Evolutionary conservation across 257 asterid genomes (phyloP).

Genomic region (Nicotiana knightiana): DNA sequence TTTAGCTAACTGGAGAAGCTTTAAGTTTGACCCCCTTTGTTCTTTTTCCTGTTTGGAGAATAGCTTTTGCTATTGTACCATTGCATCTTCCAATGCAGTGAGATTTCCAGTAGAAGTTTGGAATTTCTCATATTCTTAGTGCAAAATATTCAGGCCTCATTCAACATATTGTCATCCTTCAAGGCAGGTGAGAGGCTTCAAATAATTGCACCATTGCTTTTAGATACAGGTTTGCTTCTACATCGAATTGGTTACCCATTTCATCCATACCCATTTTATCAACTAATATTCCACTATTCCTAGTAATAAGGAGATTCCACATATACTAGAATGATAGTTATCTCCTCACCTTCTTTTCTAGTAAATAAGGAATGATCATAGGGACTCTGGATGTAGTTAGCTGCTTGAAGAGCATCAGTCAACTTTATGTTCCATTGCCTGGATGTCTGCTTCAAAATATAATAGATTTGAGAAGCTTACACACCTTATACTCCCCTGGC

Average conservation of each 20-base stretch:
- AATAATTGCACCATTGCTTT: slow-evolving; percentile 28
- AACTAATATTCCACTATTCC: no score
- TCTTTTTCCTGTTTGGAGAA: slow-evolving; percentile 13
- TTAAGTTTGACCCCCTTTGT: not conserved
- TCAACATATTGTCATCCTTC: slow-evolving; percentile 28
- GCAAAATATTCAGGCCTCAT: slow-evolving; percentile 23
- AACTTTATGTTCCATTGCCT: no score
- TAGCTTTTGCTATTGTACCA: slow-evolving; percentile 43
- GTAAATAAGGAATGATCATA: no score
- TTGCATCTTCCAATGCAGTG: slow-evolving; percentile 34
- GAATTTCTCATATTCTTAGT: not conserved
- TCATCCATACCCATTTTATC: slow-evolving; percentile 21
- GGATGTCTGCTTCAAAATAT: no score
- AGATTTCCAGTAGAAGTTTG: not conserved
- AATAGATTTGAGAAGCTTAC: no score
- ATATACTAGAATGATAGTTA: no score
- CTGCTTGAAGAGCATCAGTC: no score
- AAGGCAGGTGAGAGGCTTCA: slow-evolving; percentile 48
- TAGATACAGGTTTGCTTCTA: not conserved
- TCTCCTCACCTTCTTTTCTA: no score
- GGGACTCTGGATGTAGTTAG: no score
- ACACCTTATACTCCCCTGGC: no score
- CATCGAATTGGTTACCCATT: slow-evolving; percentile 6
- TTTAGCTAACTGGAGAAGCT: slow-evolving; percentile 32
- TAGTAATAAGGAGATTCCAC: no score